Conservation (phyloP, 306 rosid species). For the Datisca glomerata region DNA sequence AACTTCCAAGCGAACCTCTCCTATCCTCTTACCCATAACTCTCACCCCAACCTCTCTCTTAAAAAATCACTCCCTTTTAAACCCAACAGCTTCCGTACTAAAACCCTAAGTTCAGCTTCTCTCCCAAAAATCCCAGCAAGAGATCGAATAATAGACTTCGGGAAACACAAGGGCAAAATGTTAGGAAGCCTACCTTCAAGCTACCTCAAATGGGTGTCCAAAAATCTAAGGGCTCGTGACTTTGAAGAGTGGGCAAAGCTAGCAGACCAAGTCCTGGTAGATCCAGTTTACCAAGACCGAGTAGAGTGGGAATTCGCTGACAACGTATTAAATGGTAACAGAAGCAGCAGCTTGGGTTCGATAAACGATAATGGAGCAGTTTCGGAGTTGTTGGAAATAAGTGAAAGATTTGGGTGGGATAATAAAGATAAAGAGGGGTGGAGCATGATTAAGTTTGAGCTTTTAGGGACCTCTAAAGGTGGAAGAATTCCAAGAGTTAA, state of each 20-base stretch:
- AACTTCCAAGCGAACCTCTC: slow-evolving; percentile 10
- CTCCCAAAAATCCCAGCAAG: slow-evolving; percentile 13
- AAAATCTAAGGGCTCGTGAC: slow-evolving; percentile 34
- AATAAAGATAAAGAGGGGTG: slow-evolving; percentile 35
- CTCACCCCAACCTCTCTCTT: background rate
- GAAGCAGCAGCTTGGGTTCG: background rate
- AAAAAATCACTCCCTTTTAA: slow-evolving; percentile 19
- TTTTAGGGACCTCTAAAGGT: slow-evolving; percentile 52
- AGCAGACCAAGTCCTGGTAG: slow-evolving; percentile 55
- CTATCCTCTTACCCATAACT: background rate
- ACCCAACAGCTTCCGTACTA: slow-evolving; percentile 12
- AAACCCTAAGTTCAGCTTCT: background rate
- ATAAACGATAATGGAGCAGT: background rate
- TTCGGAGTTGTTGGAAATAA: slow-evolving; percentile 27
- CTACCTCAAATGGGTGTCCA: slow-evolving; percentile 60
- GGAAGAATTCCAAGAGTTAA: slow-evolving; percentile 38
- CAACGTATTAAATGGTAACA: slow-evolving; percentile 18
- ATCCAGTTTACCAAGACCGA: slow-evolving; percentile 46
- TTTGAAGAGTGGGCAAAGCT: slow-evolving; percentile 42
- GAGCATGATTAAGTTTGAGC: slow-evolving; percentile 39
- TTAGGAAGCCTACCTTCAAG: slow-evolving; percentile 47
- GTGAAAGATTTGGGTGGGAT: slow-evolving; percentile 64
- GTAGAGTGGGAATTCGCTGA: slow-evolving; percentile 52
- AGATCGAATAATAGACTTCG: slow-evolving; percentile 46
- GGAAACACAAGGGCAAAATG: slow-evolving; percentile 59